Evolutionary conservation across 2,329 filamentous ascomycete species (phyloP).

Genomic region (Arthrobotrys pseudoclavata): DNA sequence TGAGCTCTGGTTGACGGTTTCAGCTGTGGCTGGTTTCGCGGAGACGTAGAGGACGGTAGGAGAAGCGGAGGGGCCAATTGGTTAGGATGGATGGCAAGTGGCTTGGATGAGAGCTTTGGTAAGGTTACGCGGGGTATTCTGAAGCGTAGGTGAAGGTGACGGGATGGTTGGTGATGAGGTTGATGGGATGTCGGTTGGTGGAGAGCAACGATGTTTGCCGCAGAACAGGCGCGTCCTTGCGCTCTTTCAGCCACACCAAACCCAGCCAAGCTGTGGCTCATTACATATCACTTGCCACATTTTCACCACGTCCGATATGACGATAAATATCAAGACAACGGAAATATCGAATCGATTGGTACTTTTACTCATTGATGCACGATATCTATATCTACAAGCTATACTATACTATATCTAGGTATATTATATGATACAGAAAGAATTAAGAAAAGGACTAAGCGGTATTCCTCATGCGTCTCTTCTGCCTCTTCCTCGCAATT

Average conservation of each 20-base stretch:
- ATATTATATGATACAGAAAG: conserved; percentile 5
- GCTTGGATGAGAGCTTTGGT: background rate
- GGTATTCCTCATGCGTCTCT: conserved; percentile 42
- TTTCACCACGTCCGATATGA: background rate
- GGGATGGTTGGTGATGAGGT: background rate
- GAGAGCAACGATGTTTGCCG: background rate
- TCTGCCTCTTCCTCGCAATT: conserved; percentile 63
- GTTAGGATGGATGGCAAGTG: background rate
- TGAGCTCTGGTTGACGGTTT: background rate
- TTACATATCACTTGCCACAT: conserved; percentile 8
- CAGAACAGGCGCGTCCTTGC: conserved; percentile 9
- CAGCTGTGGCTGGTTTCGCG: conserved; percentile 1
- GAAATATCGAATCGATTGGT: background rate
- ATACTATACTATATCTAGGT: background rate
- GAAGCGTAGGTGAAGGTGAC: background rate
- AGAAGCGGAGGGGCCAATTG: background rate
- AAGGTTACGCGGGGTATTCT: background rate
- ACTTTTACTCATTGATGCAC: background rate
- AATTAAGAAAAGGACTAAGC: background rate
- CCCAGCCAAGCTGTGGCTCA: background rate
- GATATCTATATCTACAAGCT: background rate
- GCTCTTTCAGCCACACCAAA: conserved; percentile 2
- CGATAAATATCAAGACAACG: background rate
- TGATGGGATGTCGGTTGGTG: background rate
- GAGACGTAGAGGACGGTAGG: too few species aligned